phyloP scores from a whole-genome alignment of 441 rosid genomes.

The Erodium texanum region DNA sequence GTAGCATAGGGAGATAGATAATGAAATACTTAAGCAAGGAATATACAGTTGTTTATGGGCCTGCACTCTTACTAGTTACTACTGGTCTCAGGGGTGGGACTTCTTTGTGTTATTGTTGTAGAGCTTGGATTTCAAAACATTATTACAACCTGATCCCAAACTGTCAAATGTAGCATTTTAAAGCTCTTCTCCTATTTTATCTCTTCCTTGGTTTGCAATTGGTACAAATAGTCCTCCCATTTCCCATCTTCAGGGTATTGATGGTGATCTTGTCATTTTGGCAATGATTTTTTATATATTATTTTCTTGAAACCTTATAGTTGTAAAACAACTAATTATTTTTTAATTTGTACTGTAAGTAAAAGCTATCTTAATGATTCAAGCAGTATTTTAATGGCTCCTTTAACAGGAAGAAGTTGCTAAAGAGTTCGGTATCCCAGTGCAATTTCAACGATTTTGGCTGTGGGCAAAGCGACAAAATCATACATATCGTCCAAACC shows the following conservation, averaged over 20 bases:
- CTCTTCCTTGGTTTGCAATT: not conserved
- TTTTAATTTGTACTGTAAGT: not conserved
- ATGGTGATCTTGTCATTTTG: not conserved
- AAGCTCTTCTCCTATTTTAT: not conserved
- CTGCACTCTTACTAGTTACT: not conserved
- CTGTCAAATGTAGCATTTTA: not conserved
- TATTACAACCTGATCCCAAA: not conserved
- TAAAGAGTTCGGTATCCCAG: slow-evolving; percentile 40
- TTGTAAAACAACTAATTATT: not conserved
- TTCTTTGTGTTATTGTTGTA: not conserved
- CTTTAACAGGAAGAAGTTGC: slow-evolving; percentile 39
- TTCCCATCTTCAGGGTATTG: not conserved
- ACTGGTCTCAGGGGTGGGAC: not conserved
- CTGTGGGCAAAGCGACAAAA: slow-evolving; percentile 51
- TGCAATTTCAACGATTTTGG: slow-evolving; percentile 51
- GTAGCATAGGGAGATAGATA: not conserved
- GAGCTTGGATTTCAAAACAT: not conserved
- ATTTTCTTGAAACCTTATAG: not conserved
- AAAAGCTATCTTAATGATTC: not conserved
- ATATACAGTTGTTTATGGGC: not conserved
- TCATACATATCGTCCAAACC: slow-evolving; percentile 45
- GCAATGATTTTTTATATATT: not conserved
- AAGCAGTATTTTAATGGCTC: slow-evolving; percentile 2
- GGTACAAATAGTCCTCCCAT: not conserved
- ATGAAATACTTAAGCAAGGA: not conserved